Percentiles rank a stretch among this genome's conserved stretches.
These are phyloP conservation scores for Nothomitra cinnamomea DNA, from an alignment of 2,329 filamentous ascomycete genomes.

Conservation along the genomic window DNA sequence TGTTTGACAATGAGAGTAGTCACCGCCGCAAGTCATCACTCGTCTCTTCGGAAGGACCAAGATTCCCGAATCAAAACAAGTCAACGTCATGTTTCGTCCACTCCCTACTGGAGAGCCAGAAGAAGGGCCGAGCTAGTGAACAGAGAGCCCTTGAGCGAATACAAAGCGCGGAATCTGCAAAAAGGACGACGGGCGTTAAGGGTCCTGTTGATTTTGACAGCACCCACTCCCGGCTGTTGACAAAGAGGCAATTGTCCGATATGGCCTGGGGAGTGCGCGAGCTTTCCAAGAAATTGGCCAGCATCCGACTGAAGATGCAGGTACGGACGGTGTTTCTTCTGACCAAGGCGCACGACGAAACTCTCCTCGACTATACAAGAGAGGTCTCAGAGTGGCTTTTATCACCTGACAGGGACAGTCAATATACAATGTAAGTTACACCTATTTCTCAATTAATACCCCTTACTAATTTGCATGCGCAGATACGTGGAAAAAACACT, in stretches of 20 bases:
- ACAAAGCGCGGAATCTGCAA: constrained; percentile 9
- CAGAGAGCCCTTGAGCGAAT: constrained; percentile 6
- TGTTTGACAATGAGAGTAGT: constrained; percentile 33
- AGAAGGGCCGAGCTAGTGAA: constrained; percentile 13
- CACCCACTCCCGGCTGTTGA: constrained; percentile 57
- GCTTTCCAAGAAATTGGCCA: constrained; percentile 69
- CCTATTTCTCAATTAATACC: not conserved
- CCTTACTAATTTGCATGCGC: constrained; percentile 5
- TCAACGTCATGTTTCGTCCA: constrained; percentile 45
- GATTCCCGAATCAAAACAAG: constrained; percentile 20
- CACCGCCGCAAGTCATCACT: constrained; percentile 45
- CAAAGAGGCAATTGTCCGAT: constrained; percentile 85
- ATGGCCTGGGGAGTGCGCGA: constrained; percentile 96
- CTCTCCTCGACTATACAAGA: constrained; percentile 58
- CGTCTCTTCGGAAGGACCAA: constrained; percentile 22
- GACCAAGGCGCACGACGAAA: constrained; percentile 79
- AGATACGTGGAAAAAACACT: constrained; percentile 61
- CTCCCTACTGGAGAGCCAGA: constrained; percentile 33
- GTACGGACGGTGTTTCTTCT: constrained; percentile 74
- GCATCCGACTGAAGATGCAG: constrained; percentile 64
- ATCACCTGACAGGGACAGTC: constrained; percentile 44
- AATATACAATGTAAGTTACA: constrained; percentile 50
- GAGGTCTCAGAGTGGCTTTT: constrained; percentile 71
- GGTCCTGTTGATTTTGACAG: constrained; percentile 8
- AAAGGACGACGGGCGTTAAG: constrained; percentile 9